A percentile compares a stretch with the other conserved stretches of the same genome.
phyloP scores from a whole-genome alignment of 306 rosid species.

The Malus orientalis region DNA sequence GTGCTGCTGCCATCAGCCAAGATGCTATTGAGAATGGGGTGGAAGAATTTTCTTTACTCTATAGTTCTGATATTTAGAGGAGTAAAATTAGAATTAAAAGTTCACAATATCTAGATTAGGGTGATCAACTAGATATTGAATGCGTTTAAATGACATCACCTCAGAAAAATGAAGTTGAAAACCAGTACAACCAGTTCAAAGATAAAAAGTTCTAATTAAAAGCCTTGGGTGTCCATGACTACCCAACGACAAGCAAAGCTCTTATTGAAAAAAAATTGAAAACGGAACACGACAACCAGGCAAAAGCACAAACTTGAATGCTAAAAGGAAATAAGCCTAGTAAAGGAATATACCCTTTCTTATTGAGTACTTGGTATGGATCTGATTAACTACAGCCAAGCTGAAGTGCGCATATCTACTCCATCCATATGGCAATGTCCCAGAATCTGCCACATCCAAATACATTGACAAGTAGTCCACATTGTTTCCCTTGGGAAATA shows the following conservation, averaged over 20 bases:
- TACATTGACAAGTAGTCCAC: conserved; percentile 62
- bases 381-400: conserved; percentile 66
- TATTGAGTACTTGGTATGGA: conserved; percentile 58
- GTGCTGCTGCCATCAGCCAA: background rate
- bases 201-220: background rate
- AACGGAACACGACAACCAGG: background rate
- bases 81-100: background rate
- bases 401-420: conserved; percentile 44
- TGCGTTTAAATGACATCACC: background rate
- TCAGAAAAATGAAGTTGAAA: background rate
- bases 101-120: background rate
- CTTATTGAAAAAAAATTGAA: background rate
- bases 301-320: background rate
- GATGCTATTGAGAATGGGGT: background rate
- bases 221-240: background rate
- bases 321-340: background rate
- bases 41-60: background rate
- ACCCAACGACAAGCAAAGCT: background rate
- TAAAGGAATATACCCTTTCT: conserved; percentile 57
- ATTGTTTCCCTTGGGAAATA: conserved; percentile 90
- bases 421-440: conserved; percentile 40
- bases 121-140: background rate
- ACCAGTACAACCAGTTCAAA: background rate
- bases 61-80: background rate
- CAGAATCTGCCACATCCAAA: conserved; percentile 62